Evolutionary conservation across 2,329 filamentous ascomycete genomes (phyloP).

Genomic region (Ploettnerulaceae sp.): DNA sequence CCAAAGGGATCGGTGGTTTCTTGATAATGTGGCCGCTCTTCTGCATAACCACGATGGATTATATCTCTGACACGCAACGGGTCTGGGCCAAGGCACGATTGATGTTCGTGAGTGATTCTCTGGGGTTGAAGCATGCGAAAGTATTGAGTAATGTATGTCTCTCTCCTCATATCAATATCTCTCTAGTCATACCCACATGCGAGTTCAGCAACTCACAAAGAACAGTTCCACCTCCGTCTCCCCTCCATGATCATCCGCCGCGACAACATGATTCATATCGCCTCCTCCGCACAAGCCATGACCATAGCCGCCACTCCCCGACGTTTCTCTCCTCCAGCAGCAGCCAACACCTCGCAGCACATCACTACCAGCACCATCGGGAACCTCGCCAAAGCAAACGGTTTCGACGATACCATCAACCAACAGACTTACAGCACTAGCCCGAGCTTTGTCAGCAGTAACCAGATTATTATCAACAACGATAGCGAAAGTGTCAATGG

Average conservation of each 20-base stretch:
- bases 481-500: conserved; percentile 38
- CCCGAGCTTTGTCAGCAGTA: conserved; percentile 9
- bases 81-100: conserved; percentile 51
- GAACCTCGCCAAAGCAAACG: conserved; percentile 2
- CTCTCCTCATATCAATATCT: neutral
- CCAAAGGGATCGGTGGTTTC: conserved; percentile 53
- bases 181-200: neutral
- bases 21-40: conserved; percentile 56
- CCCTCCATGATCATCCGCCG: conserved; percentile 55
- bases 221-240: conserved; percentile 51
- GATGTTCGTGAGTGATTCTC: conserved; percentile 47
- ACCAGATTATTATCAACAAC: conserved; percentile 43
- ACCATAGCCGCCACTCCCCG: conserved; percentile 7
- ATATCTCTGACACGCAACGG: conserved; percentile 53
- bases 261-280: conserved; percentile 26
- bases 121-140: conserved; percentile 55
- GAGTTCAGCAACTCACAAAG: neutral
- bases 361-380: conserved; percentile 7
- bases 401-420: neutral
- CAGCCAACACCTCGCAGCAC: conserved; percentile 6
- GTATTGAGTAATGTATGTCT: conserved; percentile 48
- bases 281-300: conserved; percentile 13
- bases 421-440: too few relatives aligned
- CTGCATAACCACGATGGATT: conserved; percentile 51
- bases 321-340: conserved; percentile 12